These are phyloP conservation scores for Caloboletus firmus DNA, from an alignment of 1,284 basidiomycete genomes.

Conservation along the genomic window DNA sequence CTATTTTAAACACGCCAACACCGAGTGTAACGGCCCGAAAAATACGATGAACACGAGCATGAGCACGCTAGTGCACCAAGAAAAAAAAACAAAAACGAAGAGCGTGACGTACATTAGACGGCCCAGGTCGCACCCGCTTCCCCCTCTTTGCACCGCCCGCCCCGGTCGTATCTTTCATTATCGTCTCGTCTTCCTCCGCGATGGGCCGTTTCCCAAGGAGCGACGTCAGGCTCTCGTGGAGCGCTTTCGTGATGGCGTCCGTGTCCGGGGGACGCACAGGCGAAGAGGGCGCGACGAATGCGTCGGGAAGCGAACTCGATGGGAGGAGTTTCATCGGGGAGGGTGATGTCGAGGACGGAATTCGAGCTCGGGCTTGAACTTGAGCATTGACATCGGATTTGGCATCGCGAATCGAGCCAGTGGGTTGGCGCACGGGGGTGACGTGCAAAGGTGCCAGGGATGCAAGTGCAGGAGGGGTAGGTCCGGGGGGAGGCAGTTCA, in stretches of 20 bases:
- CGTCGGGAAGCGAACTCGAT: constrained; percentile 18
- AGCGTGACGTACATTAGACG: constrained; percentile 41
- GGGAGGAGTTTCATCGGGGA: constrained; percentile 53
- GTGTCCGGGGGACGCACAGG: constrained; percentile 24
- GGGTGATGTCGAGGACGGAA: constrained; percentile 63
- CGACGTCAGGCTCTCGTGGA: constrained; percentile 65
- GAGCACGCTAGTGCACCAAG: too few relatives aligned
- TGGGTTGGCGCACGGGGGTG: neutral
- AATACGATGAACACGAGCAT: too few relatives aligned
- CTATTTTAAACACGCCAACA: constrained; percentile 18
- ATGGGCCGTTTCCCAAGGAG: constrained; percentile 63
- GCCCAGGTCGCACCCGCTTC: constrained; percentile 45
- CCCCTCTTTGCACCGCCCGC: constrained; percentile 28
- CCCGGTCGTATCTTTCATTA: constrained; percentile 8
- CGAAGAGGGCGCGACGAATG: constrained; percentile 25
- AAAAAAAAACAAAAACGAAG: neutral
- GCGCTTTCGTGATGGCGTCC: constrained; percentile 35
- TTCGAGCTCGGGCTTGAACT: constrained; percentile 26
- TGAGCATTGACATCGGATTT: neutral
- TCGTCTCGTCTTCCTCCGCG: constrained; percentile 39
- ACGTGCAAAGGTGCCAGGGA: neutral
- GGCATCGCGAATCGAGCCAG: neutral
- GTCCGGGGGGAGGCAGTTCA: neutral
- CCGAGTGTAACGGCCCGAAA: neutral
- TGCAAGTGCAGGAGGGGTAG: neutral